phyloP scores from a whole-genome alignment of 768 basidiomycete genomes.

The Strobilomyces dryophilus region DNA sequence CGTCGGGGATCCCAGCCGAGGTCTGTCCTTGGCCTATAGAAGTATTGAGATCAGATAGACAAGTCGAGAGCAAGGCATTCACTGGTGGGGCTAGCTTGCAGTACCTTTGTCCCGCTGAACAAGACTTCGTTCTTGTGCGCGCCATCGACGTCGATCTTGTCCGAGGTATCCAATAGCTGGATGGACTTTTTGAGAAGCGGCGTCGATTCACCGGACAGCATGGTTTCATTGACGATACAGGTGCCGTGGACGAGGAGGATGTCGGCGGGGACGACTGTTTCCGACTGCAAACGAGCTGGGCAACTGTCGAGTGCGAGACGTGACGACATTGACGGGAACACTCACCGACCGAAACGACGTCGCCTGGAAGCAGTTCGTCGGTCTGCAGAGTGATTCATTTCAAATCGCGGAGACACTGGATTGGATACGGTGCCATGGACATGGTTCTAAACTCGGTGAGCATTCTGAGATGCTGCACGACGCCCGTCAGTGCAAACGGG shows the following conservation, averaged over 20 bases:
- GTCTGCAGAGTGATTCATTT: constrained; percentile 81
- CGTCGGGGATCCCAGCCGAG: constrained; percentile 73
- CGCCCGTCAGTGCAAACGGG: neutral
- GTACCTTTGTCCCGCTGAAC: constrained; percentile 95
- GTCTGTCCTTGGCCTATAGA: constrained; percentile 31
- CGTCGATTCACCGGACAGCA: constrained; percentile 98
- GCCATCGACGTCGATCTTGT: constrained; percentile 81
- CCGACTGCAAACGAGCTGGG: constrained; percentile 62
- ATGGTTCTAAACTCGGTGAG: constrained; percentile 96
- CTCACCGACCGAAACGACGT: constrained; percentile 78
- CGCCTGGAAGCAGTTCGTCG: constrained; percentile 87
- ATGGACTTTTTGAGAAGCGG: constrained; percentile 95
- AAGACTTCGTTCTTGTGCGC: constrained; percentile 83
- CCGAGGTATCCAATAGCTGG: constrained; percentile 70
- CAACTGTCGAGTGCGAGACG: constrained; percentile 1
- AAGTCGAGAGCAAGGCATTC: constrained; percentile 17
- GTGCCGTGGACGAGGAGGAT: constrained; percentile 89
- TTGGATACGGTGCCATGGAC: constrained; percentile 88
- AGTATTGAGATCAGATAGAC: too few species aligned
- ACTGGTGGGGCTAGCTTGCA: constrained; percentile 64
- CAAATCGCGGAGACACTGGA: constrained; percentile 73
- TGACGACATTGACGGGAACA: constrained; percentile 17
- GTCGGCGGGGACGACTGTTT: constrained; percentile 91
- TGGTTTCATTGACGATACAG: constrained; percentile 97
- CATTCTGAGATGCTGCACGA: constrained; percentile 75